Evolutionary conservation across 306 rosid genomes (phyloP).

Genomic region (Oxytropis ochrocephala): DNA sequence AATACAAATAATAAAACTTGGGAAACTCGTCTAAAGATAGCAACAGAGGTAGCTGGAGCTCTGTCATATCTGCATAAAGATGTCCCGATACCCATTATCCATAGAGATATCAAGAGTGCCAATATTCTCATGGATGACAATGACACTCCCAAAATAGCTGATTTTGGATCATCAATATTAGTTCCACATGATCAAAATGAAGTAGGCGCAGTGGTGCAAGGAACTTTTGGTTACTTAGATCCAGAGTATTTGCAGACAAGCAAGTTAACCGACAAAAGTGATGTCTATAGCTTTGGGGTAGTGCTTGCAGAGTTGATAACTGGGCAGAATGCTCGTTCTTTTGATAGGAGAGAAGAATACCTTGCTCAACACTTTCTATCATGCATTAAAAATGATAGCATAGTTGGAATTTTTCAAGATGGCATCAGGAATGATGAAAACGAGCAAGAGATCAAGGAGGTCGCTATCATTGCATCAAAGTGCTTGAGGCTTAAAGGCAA

Average conservation of each 20-base stretch:
- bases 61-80: too few species aligned
- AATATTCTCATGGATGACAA: not conserved
- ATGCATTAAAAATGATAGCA: not conserved
- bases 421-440: not conserved
- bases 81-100: too few species aligned
- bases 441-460: not conserved
- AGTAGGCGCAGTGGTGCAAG: not conserved
- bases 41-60: too few species aligned
- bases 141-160: not conserved
- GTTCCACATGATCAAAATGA: not conserved
- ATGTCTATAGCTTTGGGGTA: not conserved
- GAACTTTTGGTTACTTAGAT: not conserved
- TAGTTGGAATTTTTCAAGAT: not conserved
- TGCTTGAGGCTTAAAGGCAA: not conserved
- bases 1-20: too few species aligned
- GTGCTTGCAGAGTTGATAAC: not conserved
- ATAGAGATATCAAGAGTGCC: not conserved
- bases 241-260: not conserved
- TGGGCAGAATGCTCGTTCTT: not conserved
- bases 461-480: not conserved
- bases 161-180: not conserved
- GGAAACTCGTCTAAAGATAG: too few species aligned
- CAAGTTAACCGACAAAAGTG: not conserved
- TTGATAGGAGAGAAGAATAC: not conserved
- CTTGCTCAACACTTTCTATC: not conserved